These are phyloP conservation scores for Cucurbita pepo DNA, from an alignment of 306 rosid genomes.

Conservation along the genomic window DNA sequence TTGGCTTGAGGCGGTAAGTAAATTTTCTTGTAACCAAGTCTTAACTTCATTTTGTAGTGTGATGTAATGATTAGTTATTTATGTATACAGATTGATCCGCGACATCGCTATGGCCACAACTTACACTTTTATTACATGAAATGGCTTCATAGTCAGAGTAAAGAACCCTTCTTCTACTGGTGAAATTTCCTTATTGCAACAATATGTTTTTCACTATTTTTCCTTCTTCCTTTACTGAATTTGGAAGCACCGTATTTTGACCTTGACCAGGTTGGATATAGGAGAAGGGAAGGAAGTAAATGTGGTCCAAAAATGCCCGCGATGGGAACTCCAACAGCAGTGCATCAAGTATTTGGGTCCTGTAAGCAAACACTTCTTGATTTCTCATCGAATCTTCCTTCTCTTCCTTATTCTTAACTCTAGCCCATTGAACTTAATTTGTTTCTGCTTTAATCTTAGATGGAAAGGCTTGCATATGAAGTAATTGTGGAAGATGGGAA, in stretches of 20 bases:
- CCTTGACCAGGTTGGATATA: constrained; percentile 63
- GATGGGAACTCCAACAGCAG: constrained; percentile 79
- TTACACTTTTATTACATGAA: constrained; percentile 68
- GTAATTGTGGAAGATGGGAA: constrained; percentile 65
- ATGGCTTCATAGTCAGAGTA: constrained; percentile 83
- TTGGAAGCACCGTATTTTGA: background rate
- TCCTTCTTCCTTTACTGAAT: background rate
- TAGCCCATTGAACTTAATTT: background rate
- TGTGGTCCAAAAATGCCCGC: constrained; percentile 55
- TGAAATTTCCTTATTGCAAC: constrained; percentile 11
- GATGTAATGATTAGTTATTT: constrained; percentile 4
- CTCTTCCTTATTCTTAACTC: background rate
- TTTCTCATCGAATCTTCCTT: background rate
- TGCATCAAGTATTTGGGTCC: constrained; percentile 95
- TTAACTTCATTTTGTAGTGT: constrained; percentile 4
- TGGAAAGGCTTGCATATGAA: constrained; percentile 86
- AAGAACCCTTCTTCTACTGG: constrained; percentile 99
- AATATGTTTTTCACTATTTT: background rate
- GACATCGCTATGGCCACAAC: constrained; percentile 98
- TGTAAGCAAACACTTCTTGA: constrained; percentile 36
- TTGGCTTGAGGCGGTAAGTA: constrained; percentile 98
- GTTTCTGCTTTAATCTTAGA: constrained; percentile 28
- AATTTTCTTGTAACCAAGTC: background rate
- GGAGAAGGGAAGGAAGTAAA: constrained; percentile 94
- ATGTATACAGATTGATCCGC: constrained; percentile 69